Evolutionary conservation across 495 filamentous ascomycete genomes (phyloP).

Genomic region (Neurospora sp.): DNA sequence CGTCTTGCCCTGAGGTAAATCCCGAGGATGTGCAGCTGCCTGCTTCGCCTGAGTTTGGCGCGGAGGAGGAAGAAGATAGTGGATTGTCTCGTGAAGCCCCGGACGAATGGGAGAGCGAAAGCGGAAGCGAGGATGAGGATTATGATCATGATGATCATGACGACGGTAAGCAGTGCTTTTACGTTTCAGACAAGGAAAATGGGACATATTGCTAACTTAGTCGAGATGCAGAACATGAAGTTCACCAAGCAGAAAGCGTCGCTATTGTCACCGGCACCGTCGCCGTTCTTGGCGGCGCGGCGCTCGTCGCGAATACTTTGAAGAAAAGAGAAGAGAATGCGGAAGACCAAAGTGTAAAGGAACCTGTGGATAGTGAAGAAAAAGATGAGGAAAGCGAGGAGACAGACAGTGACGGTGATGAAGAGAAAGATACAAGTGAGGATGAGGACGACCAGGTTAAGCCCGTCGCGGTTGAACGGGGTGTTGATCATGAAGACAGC

Average conservation of each 20-base stretch:
- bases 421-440: background rate
- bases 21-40: background rate
- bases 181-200: background rate
- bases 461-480: background rate
- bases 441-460: background rate
- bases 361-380: background rate
- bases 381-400: background rate
- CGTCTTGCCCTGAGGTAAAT: background rate
- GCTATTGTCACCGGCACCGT: background rate
- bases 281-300: background rate
- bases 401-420: background rate
- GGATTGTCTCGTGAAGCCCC: background rate
- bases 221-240: background rate
- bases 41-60: background rate
- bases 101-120: background rate
- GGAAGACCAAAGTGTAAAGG: background rate
- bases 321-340: background rate
- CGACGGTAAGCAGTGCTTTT: background rate
- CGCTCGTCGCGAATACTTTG: background rate
- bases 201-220: background rate
- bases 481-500: conserved; percentile 2
- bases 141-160: background rate
- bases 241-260: background rate
- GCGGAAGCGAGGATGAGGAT: background rate
- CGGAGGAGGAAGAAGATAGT: background rate